Evolutionary conservation across 2,329 filamentous ascomycete genomes (phyloP).

Genomic region (Trichoderma simmonsii): DNA sequence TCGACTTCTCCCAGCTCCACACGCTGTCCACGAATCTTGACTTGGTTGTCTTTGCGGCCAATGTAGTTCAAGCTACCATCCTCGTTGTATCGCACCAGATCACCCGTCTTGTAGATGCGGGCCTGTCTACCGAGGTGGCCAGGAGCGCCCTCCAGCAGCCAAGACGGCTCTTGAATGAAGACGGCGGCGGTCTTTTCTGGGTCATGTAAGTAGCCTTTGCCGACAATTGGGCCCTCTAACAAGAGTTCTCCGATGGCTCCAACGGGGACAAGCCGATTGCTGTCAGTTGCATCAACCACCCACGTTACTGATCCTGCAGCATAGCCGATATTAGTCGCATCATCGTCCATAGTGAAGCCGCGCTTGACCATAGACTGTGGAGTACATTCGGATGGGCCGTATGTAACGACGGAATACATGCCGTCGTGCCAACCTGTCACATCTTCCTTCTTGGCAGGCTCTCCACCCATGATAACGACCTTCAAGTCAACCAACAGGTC

Average conservation of each 20-base stretch:
- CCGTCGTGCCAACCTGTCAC: not conserved
- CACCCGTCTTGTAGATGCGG: conserved; percentile 26
- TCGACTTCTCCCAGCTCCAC: conserved; percentile 41
- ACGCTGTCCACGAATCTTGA: conserved; percentile 54
- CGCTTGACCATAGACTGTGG: not conserved
- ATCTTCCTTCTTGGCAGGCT: not conserved
- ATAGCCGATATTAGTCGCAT: not conserved
- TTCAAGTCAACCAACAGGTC: too few species aligned
- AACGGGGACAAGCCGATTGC: not conserved
- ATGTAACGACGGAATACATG: not conserved
- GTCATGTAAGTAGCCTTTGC: not conserved
- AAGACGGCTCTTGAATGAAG: not conserved
- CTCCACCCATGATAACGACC: not conserved
- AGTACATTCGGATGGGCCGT: not conserved
- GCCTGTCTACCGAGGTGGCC: not conserved
- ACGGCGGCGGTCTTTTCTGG: not conserved
- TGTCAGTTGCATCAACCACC: conserved; percentile 16
- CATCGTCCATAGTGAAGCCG: not conserved
- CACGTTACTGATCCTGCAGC: not conserved
- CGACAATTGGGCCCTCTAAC: not conserved
- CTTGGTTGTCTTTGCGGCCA: conserved; percentile 30
- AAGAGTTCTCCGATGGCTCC: conserved; percentile 4
- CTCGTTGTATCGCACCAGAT: conserved; percentile 32
- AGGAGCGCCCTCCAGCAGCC: not conserved
- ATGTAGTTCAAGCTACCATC: conserved; percentile 24